phyloP scores from a whole-genome alignment of 768 basidiomycete species.

The Russula griseocarnosa region DNA sequence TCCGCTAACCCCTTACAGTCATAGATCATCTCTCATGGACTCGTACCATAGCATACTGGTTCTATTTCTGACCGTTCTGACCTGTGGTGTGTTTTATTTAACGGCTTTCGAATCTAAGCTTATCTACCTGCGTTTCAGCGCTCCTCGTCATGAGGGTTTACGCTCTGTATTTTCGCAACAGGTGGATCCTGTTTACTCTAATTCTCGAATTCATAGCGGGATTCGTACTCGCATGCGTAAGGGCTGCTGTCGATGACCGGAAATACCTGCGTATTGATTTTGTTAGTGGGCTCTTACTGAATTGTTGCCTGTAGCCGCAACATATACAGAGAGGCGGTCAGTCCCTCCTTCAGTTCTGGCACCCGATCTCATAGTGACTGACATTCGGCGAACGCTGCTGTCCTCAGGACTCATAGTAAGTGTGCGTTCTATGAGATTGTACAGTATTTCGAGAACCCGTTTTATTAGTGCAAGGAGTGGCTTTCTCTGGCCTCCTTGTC shows the following conservation, averaged over 20 bases:
- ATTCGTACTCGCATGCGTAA: not conserved
- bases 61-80: constrained; percentile 1
- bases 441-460: not conserved
- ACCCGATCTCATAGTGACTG: not conserved
- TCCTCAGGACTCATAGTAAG: not conserved
- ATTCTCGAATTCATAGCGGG: constrained; percentile 10
- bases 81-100: not conserved
- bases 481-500: constrained; percentile 24
- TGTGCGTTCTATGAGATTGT: not conserved
- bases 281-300: constrained; percentile 1
- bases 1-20: not conserved
- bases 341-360: not conserved
- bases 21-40: not conserved
- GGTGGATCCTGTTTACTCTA: constrained; percentile 23
- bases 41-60: constrained; percentile 5
- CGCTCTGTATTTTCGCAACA: constrained; percentile 31
- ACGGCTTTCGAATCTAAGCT: not conserved
- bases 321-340: not conserved
- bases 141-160: constrained; percentile 31
- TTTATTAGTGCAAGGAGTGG: constrained; percentile 24
- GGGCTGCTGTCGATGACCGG: not conserved
- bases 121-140: constrained; percentile 10
- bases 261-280: not conserved
- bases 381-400: not conserved
- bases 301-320: not conserved